phyloP scores from a whole-genome alignment of 495 filamentous ascomycete species.

The Tuber magnatum region DNA sequence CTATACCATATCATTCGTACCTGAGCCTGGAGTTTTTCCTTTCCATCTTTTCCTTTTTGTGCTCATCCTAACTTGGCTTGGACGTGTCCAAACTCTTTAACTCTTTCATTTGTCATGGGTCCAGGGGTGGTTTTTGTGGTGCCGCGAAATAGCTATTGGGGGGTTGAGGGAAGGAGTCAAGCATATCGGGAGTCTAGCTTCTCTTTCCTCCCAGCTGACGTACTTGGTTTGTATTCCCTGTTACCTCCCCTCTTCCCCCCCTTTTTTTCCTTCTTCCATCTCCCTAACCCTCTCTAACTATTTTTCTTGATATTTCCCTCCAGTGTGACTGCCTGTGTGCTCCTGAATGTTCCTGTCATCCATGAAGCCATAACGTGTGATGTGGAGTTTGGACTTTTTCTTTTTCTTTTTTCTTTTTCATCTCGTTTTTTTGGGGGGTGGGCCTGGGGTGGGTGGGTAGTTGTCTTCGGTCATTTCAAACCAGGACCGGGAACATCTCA shows the following conservation, averaged over 20 bases:
- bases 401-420: no score
- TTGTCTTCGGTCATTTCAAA: slow-evolving; percentile 15
- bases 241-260: background rate
- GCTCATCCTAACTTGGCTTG: background rate
- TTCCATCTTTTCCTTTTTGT: slow-evolving; percentile 13
- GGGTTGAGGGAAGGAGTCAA: background rate
- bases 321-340: slow-evolving; percentile 26
- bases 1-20: background rate
- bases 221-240: background rate
- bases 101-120: slow-evolving; percentile 1
- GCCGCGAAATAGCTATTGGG: background rate
- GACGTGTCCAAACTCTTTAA: background rate
- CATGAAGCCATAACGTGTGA: slow-evolving; percentile 43
- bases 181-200: background rate
- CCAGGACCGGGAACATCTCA: background rate
- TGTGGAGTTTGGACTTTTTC: slow-evolving; percentile 33
- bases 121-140: background rate
- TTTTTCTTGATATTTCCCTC: slow-evolving; percentile 19
- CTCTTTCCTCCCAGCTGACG: background rate
- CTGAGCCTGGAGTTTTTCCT: slow-evolving; percentile 28
- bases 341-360: slow-evolving; percentile 32
- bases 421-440: slow-evolving; percentile 26
- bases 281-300: background rate
- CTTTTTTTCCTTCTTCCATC: slow-evolving; percentile 9
- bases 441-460: slow-evolving; percentile 35